These are phyloP conservation scores for Ustilago bromivora DNA, from an alignment of 1,284 basidiomycete species.

Conservation along the genomic window DNA sequence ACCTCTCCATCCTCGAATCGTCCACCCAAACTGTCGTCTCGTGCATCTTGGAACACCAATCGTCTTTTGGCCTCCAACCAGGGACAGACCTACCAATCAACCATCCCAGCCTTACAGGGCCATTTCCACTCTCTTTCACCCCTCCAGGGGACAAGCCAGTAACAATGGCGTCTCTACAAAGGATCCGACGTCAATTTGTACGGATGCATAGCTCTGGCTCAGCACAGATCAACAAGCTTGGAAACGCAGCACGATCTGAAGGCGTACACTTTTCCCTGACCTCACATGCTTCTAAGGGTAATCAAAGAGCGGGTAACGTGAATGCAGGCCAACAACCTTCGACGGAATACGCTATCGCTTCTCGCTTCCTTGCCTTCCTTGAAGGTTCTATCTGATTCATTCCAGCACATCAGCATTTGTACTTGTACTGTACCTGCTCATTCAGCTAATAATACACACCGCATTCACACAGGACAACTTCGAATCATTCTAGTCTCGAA, in stretches of 20 bases:
- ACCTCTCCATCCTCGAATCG: slow-evolving; percentile 69
- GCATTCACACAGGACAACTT: background rate
- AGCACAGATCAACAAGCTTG: slow-evolving; percentile 54
- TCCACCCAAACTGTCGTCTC: slow-evolving; percentile 59
- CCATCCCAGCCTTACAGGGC: slow-evolving; percentile 18
- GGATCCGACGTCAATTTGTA: slow-evolving; percentile 63
- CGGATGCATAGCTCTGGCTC: slow-evolving; percentile 62
- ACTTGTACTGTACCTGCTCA: slow-evolving; percentile 38
- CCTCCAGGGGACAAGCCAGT: slow-evolving; percentile 41
- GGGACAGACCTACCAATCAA: slow-evolving; percentile 37
- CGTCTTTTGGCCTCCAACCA: slow-evolving; percentile 26
- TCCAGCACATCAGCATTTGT: slow-evolving; percentile 7
- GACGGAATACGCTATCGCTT: slow-evolving; percentile 50
- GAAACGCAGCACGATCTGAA: slow-evolving; percentile 43
- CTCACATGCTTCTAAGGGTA: slow-evolving; percentile 9
- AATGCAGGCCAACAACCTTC: slow-evolving; percentile 18
- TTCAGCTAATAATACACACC: background rate
- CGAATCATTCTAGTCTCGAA: background rate
- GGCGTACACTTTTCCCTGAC: slow-evolving; percentile 44
- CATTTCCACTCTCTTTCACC: slow-evolving; percentile 33
- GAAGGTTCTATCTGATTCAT: slow-evolving; percentile 35
- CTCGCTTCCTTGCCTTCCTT: slow-evolving; percentile 59
- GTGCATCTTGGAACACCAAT: slow-evolving; percentile 53
- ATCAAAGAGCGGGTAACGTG: background rate
- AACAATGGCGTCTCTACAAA: slow-evolving; percentile 53